Base-by-base conservation (phyloP, 2,329 filamentous ascomycete genomes). In the Lasiodiplodia sp. region DNA sequence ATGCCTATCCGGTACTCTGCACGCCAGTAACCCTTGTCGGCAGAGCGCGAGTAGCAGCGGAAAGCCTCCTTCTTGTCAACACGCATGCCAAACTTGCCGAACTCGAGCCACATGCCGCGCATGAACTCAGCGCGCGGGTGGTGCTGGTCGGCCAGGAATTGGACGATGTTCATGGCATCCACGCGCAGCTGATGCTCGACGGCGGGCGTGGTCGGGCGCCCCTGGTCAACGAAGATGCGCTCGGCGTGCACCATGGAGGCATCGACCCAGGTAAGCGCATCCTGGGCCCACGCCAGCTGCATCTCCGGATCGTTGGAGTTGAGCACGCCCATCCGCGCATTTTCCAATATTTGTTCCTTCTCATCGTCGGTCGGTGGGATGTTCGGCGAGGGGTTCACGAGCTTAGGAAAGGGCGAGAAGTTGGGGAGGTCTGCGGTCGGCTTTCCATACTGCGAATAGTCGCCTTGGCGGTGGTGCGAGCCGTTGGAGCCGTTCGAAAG, bases 1-100 rank as follows among this genome's bases (percentile, higher is more conserved):
- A 98, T 99, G 71, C 96, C 96, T 82, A 99, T 97, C 57, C 96
- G 89, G 80, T 99, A 99, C 79, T 98, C 93, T 23, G 96, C 94
- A 73, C 96, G 87, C 25, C 91, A 89, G 81, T 94, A 97, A 69
- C 93, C 93, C 74, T 92, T 90, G 74, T 94, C 91, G 37, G 93
- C 91, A n/a, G 96, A 92, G 74, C 91, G 86, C 71, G 90, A 89
- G 81, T 98, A 99, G 75, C 91, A 92, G 70, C 89, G 83, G 78
- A 96, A 98, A 8, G 96, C 95, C 81, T 97, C 95, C 75, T 95
- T 94, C 83, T 97, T 97, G 83, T 99, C 96, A 70, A 94, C 86
- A 34, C 94, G 89, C 79, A 91, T 89, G 49, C 93, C 94, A 77
- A 97, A 98, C 77, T 97, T 97, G 73, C 96, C 96, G 85, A 98